These are phyloP conservation scores for Rhododendron williamsianum DNA, from an alignment of 148 eudicot genomes.

Conservation along the genomic window DNA sequence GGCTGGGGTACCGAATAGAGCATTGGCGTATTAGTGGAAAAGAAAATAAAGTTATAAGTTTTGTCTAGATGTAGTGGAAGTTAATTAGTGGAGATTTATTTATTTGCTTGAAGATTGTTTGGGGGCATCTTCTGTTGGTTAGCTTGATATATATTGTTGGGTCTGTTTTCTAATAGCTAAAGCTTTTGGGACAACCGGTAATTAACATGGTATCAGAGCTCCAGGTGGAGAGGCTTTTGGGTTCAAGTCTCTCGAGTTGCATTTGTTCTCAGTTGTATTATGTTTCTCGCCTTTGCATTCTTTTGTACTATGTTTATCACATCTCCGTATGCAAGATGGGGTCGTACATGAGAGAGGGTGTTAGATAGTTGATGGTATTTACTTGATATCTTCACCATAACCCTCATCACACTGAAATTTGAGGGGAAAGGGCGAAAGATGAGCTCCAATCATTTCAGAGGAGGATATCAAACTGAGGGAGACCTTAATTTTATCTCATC, in stretches of 20 bases:
- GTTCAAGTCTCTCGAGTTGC: background rate
- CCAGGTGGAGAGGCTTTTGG: background rate
- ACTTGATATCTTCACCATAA: background rate
- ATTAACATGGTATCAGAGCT: background rate
- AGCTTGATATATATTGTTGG: background rate
- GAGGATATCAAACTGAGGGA: background rate
- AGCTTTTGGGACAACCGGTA: background rate
- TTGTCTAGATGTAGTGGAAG: background rate
- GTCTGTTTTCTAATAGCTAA: background rate
- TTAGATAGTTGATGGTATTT: background rate
- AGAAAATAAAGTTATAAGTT: too few species aligned
- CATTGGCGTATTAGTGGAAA: background rate
- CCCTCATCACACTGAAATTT: background rate
- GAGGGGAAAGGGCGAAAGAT: background rate
- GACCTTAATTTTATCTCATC: background rate
- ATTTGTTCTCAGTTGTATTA: background rate
- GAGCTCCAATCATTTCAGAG: background rate
- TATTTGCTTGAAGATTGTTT: background rate
- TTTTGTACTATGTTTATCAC: background rate
- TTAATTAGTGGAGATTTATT: background rate
- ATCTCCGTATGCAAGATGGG: background rate
- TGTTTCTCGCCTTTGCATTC: background rate
- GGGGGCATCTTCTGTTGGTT: background rate
- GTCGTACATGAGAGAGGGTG: background rate
- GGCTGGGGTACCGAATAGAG: background rate